phyloP scores from a whole-genome alignment of 164 flowering plant genomes.

The Nymphaea colorata region DNA sequence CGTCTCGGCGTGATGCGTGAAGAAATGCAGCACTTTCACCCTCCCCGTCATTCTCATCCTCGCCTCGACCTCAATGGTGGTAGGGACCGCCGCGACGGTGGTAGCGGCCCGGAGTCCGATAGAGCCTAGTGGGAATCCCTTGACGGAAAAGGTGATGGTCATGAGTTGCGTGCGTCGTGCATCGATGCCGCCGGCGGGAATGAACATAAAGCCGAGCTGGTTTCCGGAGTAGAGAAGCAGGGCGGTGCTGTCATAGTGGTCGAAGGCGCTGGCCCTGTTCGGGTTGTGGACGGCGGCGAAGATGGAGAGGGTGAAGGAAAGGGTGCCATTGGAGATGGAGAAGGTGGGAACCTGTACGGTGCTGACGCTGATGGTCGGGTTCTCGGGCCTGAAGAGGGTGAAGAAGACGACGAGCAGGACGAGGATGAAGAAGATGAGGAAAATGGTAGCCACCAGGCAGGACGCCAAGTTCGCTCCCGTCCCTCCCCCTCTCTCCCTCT shows the following conservation, averaged over 20 bases:
- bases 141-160: constrained; percentile 77
- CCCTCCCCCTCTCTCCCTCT: background rate
- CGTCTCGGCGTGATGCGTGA: constrained; percentile 62
- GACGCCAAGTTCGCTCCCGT: constrained; percentile 70
- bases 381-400: constrained; percentile 77
- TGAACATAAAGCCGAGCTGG: constrained; percentile 86
- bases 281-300: constrained; percentile 75
- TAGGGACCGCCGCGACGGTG: background rate
- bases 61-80: constrained; percentile 41
- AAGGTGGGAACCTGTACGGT: constrained; percentile 71
- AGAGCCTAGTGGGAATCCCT: constrained; percentile 36
- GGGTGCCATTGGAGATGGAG: constrained; percentile 58
- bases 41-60: constrained; percentile 69
- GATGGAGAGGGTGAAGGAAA: constrained; percentile 76
- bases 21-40: constrained; percentile 64
- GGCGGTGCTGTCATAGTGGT: constrained; percentile 83
- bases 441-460: constrained; percentile 73
- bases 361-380: constrained; percentile 55
- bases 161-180: constrained; percentile 62
- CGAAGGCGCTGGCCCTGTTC: constrained; percentile 52
- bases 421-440: constrained; percentile 51
- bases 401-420: constrained; percentile 60
- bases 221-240: constrained; percentile 70
- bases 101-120: background rate
- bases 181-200: constrained; percentile 81